A percentile compares a stretch with the other conserved stretches of the same genome.
phyloP scores from a whole-genome alignment of 1,284 basidiomycete species.

The Malassezia furfur region DNA sequence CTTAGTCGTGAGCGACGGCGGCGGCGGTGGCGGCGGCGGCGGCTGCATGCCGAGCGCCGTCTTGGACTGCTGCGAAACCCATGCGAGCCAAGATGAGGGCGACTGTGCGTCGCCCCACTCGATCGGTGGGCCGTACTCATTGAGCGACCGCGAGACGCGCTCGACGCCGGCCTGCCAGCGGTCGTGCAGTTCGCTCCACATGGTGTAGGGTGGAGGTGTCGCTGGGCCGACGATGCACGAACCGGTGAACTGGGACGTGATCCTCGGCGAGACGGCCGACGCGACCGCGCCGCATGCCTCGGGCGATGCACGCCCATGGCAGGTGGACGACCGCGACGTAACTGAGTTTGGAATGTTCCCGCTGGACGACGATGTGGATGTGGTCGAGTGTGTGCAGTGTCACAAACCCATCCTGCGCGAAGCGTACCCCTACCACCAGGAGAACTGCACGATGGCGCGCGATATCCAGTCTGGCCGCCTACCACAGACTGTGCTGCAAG shows the following conservation, averaged over 20 bases:
- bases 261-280: conserved; percentile 10
- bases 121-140: conserved; percentile 11
- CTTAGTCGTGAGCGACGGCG: conserved; percentile 22
- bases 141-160: background rate
- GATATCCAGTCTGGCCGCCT: conserved; percentile 31
- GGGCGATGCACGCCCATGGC: conserved; percentile 21
- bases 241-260: conserved; percentile 11
- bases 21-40: conserved; percentile 16
- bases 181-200: background rate
- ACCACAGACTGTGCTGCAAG: conserved; percentile 31
- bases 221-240: background rate
- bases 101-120: background rate
- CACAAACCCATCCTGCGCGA: conserved; percentile 30
- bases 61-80: background rate
- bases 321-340: conserved; percentile 37
- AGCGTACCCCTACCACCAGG: conserved; percentile 29
- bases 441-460: conserved; percentile 32
- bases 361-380: conserved; percentile 35
- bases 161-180: background rate
- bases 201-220: background rate
- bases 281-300: conserved; percentile 12
- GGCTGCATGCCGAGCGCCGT: background rate
- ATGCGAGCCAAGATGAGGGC: background rate
- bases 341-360: conserved; percentile 40
- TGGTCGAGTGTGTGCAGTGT: conserved; percentile 36